Evolutionary conservation across 805 yeast species (phyloP).

Genomic region (Peterozyma xylosa): DNA sequence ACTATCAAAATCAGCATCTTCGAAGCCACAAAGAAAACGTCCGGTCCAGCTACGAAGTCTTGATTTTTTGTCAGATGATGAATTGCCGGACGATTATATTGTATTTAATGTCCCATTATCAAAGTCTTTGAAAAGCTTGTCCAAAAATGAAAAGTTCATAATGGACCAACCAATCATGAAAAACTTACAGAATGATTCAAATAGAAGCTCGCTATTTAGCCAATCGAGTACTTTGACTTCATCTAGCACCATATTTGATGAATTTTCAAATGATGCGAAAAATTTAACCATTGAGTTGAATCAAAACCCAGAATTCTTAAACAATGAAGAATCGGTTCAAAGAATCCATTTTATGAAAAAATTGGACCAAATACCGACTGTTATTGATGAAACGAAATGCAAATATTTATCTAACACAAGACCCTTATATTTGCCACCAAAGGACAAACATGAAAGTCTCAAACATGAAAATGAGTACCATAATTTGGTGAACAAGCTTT

Average conservation of each 20-base stretch:
- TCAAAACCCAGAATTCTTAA: constrained; percentile 21
- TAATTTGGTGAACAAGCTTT: constrained; percentile 30
- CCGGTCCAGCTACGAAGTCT: constrained; percentile 9
- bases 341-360: constrained; percentile 16
- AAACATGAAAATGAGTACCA: constrained; percentile 51
- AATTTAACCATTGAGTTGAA: constrained; percentile 23
- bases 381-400: background rate
- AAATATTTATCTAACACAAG: constrained; percentile 41
- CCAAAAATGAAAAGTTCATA: constrained; percentile 27
- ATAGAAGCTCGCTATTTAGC: constrained; percentile 39
- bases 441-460: constrained; percentile 39
- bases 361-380: constrained; percentile 6
- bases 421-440: constrained; percentile 64
- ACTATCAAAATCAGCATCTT: too few species aligned
- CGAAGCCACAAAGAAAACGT: too few species aligned
- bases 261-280: constrained; percentile 26
- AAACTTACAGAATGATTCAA: constrained; percentile 13
- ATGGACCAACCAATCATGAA: constrained; percentile 9
- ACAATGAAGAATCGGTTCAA: constrained; percentile 28
- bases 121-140: constrained; percentile 36
- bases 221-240: constrained; percentile 15
- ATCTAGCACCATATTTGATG: constrained; percentile 9
- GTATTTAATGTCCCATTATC: constrained; percentile 63
- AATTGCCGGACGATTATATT: constrained; percentile 42
- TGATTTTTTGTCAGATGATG: constrained; percentile 40